Evolutionary conservation across 2,329 filamentous ascomycete genomes (phyloP).

Genomic region (Nigrospora oryzae): DNA sequence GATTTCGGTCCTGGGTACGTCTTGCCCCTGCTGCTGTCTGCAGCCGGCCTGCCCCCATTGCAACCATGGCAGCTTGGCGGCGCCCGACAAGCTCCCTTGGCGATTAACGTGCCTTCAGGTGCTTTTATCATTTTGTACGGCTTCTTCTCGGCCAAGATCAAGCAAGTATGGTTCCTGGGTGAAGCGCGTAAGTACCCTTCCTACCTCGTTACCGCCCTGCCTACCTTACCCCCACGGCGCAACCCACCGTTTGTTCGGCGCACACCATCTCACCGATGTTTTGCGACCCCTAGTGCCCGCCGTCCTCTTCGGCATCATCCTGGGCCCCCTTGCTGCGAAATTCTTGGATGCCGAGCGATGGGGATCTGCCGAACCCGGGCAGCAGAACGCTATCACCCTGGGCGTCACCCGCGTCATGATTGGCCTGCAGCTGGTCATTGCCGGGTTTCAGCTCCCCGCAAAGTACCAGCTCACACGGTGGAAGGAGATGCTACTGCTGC

Average conservation of each 20-base stretch:
- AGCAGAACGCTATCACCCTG: constrained; percentile 29
- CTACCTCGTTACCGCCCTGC: background rate
- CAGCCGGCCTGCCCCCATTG: too few relatives aligned
- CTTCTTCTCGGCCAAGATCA: background rate
- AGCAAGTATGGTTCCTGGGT: constrained; percentile 40
- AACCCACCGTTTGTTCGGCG: too few relatives aligned
- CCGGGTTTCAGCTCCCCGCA: constrained; percentile 52
- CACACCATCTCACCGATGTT: background rate
- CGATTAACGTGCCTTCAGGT: constrained; percentile 21
- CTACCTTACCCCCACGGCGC: background rate
- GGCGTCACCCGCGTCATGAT: constrained; percentile 50
- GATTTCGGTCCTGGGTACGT: constrained; percentile 32
- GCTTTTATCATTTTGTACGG: constrained; percentile 6
- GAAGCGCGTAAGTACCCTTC: constrained; percentile 35
- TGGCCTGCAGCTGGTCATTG: constrained; percentile 54
- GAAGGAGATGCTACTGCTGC: constrained; percentile 44
- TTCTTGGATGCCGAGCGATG: constrained; percentile 37
- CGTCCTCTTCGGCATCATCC: constrained; percentile 40
- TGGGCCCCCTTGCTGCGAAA: constrained; percentile 47
- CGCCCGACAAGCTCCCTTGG: background rate
- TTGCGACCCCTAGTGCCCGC: constrained; percentile 37
- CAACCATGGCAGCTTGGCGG: too few relatives aligned
- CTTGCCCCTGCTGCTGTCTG: too few relatives aligned
- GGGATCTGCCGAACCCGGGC: constrained; percentile 26
- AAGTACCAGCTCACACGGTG: constrained; percentile 41